Conservation (phyloP, 2,329 filamentous ascomycete genomes). For the Thelonectria blattea region DNA sequence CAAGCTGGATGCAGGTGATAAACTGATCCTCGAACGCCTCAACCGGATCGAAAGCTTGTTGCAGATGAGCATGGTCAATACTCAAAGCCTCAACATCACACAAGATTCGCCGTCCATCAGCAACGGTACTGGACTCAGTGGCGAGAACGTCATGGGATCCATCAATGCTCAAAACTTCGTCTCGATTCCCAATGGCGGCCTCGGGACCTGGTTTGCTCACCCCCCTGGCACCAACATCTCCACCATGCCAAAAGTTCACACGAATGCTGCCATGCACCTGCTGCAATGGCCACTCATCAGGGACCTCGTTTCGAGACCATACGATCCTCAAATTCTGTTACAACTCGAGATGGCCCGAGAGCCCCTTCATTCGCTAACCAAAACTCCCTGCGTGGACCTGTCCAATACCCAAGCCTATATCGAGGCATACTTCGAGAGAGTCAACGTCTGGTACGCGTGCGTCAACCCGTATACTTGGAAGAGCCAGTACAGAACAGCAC, state of each 20-base stretch:
- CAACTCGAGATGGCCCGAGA: slow-evolving; percentile 82
- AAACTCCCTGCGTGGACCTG: slow-evolving; percentile 71
- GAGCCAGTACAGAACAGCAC: slow-evolving; percentile 74
- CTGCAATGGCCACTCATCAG: slow-evolving; percentile 83
- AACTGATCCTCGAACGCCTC: slow-evolving; percentile 80
- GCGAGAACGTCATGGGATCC: slow-evolving; percentile 57
- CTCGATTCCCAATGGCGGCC: slow-evolving; percentile 66
- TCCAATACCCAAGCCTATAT: slow-evolving; percentile 78
- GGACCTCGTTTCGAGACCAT: slow-evolving; percentile 76
- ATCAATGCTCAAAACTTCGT: slow-evolving; percentile 53
- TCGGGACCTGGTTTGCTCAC: slow-evolving; percentile 73
- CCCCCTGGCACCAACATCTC: slow-evolving; percentile 70
- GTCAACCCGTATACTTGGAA: slow-evolving; percentile 84
- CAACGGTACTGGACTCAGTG: slow-evolving; percentile 66
- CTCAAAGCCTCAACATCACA: slow-evolving; percentile 59
- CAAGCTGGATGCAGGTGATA: slow-evolving; percentile 86
- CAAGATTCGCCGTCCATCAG: slow-evolving; percentile 70
- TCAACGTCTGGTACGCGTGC: slow-evolving; percentile 86
- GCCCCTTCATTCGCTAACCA: slow-evolving; percentile 71
- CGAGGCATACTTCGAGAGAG: slow-evolving; percentile 79
- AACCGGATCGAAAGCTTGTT: slow-evolving; percentile 79
- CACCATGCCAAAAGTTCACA: slow-evolving; percentile 85
- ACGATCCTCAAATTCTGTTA: slow-evolving; percentile 81
- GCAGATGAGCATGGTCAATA: slow-evolving; percentile 68
- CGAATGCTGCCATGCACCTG: slow-evolving; percentile 78